A percentile compares a stretch with the other conserved stretches of the same genome.
These are phyloP conservation scores for Pythium dissimile DNA, from an alignment of 352 stramenopile genomes.

Conservation along the genomic window DNA sequence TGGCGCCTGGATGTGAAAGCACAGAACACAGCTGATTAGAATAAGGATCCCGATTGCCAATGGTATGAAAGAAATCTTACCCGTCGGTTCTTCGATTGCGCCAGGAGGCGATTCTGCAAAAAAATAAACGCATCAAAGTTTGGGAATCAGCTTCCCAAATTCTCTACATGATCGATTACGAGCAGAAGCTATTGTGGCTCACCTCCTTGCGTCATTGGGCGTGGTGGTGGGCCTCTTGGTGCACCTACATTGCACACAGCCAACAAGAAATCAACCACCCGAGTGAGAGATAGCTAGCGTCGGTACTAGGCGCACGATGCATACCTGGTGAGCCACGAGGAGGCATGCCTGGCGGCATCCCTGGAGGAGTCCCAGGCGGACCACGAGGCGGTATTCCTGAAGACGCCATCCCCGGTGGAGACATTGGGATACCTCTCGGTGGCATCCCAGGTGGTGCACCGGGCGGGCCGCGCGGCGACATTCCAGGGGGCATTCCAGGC, in stretches of 20 bases:
- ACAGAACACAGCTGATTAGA: too few species aligned
- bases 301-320: too few species aligned
- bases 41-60: too few species aligned
- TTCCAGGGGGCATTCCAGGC: constrained; percentile 11
- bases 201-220: constrained; percentile 27
- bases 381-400: constrained; percentile 34
- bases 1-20: too few species aligned
- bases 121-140: not conserved
- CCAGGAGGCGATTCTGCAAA: constrained; percentile 16
- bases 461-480: constrained; percentile 17
- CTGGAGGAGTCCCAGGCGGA: constrained; percentile 13
- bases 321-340: constrained; percentile 3
- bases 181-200: too few species aligned
- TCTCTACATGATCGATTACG: too few species aligned
- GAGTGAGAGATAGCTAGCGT: too few species aligned
- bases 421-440: constrained; percentile 13
- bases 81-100: constrained; percentile 8
- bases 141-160: not conserved
- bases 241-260: not conserved
- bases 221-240: constrained; percentile 22
- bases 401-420: constrained; percentile 32
- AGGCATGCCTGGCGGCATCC: constrained; percentile 22
- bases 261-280: not conserved
- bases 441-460: constrained; percentile 19
- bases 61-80: too few species aligned